Evolutionary conservation across 441 rosid genomes (phyloP).

Genomic region (Isatis lusitanica): DNA sequence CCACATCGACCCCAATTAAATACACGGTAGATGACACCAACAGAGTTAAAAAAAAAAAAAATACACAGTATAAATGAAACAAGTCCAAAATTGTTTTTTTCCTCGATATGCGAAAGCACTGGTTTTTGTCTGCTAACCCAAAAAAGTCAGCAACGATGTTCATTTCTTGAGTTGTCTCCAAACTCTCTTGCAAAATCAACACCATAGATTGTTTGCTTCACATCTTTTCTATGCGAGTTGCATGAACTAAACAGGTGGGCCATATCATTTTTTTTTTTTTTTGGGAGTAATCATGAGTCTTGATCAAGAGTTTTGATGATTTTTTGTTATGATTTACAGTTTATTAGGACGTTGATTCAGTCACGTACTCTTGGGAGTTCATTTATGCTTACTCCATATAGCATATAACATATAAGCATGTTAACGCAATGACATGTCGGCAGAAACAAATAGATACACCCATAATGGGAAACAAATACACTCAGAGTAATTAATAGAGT

Average conservation of each 20-base stretch:
- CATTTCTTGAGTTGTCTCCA: background rate
- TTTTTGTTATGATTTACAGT: background rate
- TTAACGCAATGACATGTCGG: background rate
- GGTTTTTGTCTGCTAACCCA: background rate
- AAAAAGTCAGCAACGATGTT: background rate
- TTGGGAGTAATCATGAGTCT: background rate
- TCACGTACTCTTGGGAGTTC: conserved; percentile 2
- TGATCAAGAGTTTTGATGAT: background rate
- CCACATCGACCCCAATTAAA: background rate
- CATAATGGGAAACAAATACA: background rate
- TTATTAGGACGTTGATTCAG: background rate
- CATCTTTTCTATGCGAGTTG: background rate
- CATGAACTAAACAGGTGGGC: background rate
- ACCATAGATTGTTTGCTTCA: background rate
- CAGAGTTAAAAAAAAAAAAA: background rate
- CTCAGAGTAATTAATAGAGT: background rate
- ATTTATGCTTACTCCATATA: background rate
- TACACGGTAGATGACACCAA: background rate
- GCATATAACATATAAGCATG: background rate
- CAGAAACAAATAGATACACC: background rate
- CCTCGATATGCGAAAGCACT: too few species aligned
- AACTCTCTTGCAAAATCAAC: background rate
- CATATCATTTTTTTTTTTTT: background rate
- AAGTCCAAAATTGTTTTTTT: too few species aligned
- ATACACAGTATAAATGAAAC: too few species aligned